Evolutionary conservation across 805 yeast genomes (phyloP), one percentile per base, ranked within the genome.

Genomic region (Candida coquimbonensis): DNA sequence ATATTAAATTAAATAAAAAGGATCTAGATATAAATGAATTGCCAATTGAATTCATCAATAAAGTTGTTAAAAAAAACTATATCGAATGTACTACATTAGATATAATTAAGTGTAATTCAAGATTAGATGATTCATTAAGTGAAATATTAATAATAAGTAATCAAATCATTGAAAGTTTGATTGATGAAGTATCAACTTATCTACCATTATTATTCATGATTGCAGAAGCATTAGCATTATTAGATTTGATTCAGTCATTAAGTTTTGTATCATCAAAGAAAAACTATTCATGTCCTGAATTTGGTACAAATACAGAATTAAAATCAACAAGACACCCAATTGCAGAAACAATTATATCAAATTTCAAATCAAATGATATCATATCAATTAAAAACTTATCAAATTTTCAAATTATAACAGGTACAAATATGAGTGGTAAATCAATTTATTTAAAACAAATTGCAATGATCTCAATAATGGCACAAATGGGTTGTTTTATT

Each of bases 391-490:
- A 55, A 6, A 64, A 61, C 9, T 57, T 64, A 8, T 71, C 77
- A 3, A 52, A 70, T 27, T 54, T 75, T 9, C 76, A 73, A 45
- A 66, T 79, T 2, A 66, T 79, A 6, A 78, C 83, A 0, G 83
- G 84, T 0, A 75, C 79, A 4, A 79, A 79, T 49, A 76, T 77
- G 81, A 79, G 82, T 41, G 85, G 84, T 2, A 80, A 79, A 53
- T 78, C 83, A 0, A 73, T 78, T 6, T 76, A 75, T 48, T 68
- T 80, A 36, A 71, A 72, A 42, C 81, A 77, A 51, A 65, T 75
- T 8, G 77, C 79, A 1, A 51, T 77, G 7, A 51, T 75, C 9
- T 64, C 66, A 3, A 68, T 79, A 7, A 65, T 80, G 71, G 74
- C 79, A 0, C 86, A 81, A 53, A 71, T 78, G 27, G 86, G 86